Evolutionary conservation across 129 eudicot species (phyloP).

Genomic region (Chrysanthemum makinoi): DNA sequence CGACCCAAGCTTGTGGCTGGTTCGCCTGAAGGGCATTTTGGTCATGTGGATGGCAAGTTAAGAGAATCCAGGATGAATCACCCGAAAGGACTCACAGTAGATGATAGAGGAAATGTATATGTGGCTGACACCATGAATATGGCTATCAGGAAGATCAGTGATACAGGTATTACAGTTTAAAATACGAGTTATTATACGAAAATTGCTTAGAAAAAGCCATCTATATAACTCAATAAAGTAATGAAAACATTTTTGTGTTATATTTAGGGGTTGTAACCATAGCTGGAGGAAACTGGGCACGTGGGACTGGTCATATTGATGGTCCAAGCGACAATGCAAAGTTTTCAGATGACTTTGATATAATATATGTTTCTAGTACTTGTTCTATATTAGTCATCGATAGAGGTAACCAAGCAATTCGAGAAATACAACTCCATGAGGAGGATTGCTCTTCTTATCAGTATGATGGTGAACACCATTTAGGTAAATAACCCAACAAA

Average conservation of each 20-base stretch:
- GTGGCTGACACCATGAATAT: conserved; percentile 90
- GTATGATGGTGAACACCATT: conserved; percentile 58
- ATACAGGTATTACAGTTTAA: conserved; percentile 46
- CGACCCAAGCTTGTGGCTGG: conserved; percentile 84
- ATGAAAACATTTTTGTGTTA: conserved; percentile 8
- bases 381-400: conserved; percentile 88
- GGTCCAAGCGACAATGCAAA: conserved; percentile 91
- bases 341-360: conserved; percentile 86
- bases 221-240: background rate
- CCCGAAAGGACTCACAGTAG: conserved; percentile 80
- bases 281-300: conserved; percentile 80
- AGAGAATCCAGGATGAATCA: conserved; percentile 88
- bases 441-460: conserved; percentile 71
- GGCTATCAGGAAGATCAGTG: conserved; percentile 89
- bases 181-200: background rate
- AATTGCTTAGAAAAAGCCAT: too few species aligned
- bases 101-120: conserved; percentile 79
- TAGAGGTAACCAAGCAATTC: conserved; percentile 92
- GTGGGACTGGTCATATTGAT: conserved; percentile 75
- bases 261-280: conserved; percentile 87
- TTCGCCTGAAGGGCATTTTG: conserved; percentile 77
- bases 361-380: conserved; percentile 61
- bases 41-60: conserved; percentile 88
- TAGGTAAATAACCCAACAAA: conserved; percentile 44
- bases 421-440: conserved; percentile 84